A percentile compares a stretch with the other conserved stretches of the same genome.
Evolutionary conservation across 2,329 filamentous ascomycete genomes (phyloP).

Genomic region (Fusarium pseudonygamai): DNA sequence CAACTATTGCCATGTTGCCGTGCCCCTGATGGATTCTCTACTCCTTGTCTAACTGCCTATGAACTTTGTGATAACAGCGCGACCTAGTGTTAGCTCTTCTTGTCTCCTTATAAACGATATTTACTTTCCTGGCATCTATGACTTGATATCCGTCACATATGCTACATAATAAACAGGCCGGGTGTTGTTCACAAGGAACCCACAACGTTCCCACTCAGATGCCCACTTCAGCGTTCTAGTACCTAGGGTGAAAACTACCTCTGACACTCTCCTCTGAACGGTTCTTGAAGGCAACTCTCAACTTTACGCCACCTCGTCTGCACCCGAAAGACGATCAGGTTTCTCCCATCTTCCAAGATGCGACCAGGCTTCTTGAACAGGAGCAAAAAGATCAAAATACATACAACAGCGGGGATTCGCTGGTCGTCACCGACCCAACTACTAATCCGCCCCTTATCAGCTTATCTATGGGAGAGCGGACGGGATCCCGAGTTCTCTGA

Average conservation of each 20-base stretch:
- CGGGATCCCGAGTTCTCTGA: constrained; percentile 1
- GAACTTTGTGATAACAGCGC: neutral
- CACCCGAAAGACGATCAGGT: too few species aligned
- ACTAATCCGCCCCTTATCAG: constrained; percentile 10
- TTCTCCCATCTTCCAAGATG: neutral
- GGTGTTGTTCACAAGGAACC: neutral
- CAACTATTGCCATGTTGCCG: neutral
- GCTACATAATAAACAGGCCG: neutral
- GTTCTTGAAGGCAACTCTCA: neutral
- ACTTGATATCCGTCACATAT: neutral
- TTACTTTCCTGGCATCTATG: neutral
- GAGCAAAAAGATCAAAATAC: neutral
- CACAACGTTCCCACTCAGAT: neutral
- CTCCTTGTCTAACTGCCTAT: neutral
- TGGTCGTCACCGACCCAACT: constrained; percentile 11
- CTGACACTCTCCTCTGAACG: neutral
- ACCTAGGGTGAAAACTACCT: neutral
- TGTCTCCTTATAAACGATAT: neutral
- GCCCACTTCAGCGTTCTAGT: neutral
- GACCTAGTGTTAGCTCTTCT: neutral
- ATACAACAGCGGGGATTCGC: constrained; percentile 13
- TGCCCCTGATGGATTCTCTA: neutral
- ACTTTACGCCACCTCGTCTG: neutral
- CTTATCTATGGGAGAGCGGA: constrained; percentile 3
- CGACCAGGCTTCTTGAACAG: neutral